A percentile compares a stretch with the other conserved stretches of the same genome.
Evolutionary conservation across 495 filamentous ascomycete species (phyloP).

Genomic region (Penicillium manginii): DNA sequence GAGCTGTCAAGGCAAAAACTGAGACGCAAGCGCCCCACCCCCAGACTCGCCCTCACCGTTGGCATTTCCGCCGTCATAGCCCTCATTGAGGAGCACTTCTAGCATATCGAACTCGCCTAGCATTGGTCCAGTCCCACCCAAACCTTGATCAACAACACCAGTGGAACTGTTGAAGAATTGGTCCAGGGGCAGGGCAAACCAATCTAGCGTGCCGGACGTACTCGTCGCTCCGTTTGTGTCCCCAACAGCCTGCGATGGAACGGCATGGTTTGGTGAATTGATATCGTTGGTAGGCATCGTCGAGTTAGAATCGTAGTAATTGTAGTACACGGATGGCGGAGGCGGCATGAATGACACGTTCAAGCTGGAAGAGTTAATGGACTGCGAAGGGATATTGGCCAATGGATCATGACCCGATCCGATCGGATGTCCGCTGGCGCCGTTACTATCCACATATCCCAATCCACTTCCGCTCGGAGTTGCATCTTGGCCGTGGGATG

Average conservation of each 20-base stretch:
- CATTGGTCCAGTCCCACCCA: slow-evolving; percentile 53
- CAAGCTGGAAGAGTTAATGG: slow-evolving; percentile 53
- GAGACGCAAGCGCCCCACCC: slow-evolving; percentile 23
- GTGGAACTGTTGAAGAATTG: slow-evolving; percentile 57
- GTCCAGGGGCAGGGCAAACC: slow-evolving; percentile 52
- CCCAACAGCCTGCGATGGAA: slow-evolving; percentile 37
- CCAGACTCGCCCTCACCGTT: slow-evolving; percentile 30
- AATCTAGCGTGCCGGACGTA: slow-evolving; percentile 43
- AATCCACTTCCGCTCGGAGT: slow-evolving; percentile 28
- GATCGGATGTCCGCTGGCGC: slow-evolving; percentile 29
- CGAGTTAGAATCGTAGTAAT: slow-evolving; percentile 49
- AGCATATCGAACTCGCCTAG: slow-evolving; percentile 54
- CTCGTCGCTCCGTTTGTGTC: slow-evolving; percentile 31
- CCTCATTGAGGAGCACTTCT: slow-evolving; percentile 51
- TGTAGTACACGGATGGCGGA: slow-evolving; percentile 51
- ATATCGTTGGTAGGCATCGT: slow-evolving; percentile 36
- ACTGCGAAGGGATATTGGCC: slow-evolving; percentile 49
- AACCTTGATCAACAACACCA: slow-evolving; percentile 51
- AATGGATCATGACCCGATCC: slow-evolving; percentile 47
- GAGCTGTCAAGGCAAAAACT: slow-evolving; percentile 22
- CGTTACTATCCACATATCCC: slow-evolving; percentile 38
- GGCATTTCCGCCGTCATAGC: slow-evolving; percentile 43
- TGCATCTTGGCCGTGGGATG: slow-evolving; percentile 27
- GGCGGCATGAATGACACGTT: slow-evolving; percentile 56
- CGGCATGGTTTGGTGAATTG: slow-evolving; percentile 31